Evolutionary conservation across 139 green algal species (phyloP).

Genomic region (Deuterostichococcus epilithicus): DNA sequence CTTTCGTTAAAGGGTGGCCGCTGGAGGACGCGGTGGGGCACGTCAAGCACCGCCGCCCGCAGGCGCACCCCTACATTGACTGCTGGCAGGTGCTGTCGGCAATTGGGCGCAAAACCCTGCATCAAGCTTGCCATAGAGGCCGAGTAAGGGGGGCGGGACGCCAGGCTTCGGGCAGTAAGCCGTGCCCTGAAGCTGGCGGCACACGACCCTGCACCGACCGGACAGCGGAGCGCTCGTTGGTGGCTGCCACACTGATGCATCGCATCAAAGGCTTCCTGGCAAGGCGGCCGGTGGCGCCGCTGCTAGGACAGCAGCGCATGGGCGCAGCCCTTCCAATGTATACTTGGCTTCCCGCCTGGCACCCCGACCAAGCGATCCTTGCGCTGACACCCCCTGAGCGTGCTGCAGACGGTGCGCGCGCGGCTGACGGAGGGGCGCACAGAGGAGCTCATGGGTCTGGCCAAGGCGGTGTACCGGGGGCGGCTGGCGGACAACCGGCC

Average conservation of each 20-base stretch:
- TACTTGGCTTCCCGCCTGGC: too few species aligned
- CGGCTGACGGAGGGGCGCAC: slow-evolving; percentile 20
- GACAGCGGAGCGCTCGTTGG: neutral
- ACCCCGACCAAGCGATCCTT: too few species aligned
- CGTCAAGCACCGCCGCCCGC: slow-evolving; percentile 38
- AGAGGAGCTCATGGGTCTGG: slow-evolving; percentile 23
- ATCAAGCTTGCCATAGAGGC: too few species aligned
- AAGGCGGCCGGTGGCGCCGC: neutral
- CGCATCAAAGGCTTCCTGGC: slow-evolving; percentile 7
- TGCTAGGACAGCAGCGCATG: too few species aligned
- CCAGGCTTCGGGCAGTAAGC: too few species aligned
- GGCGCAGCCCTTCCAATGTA: too few species aligned
- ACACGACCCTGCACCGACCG: too few species aligned
- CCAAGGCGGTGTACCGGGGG: slow-evolving; percentile 11
- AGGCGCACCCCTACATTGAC: slow-evolving; percentile 62
- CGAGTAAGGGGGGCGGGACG: too few species aligned
- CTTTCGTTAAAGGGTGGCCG: slow-evolving; percentile 43
- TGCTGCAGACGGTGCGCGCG: slow-evolving; percentile 17
- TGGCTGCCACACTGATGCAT: neutral
- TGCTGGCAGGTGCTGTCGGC: slow-evolving; percentile 41
- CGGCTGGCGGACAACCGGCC: neutral
- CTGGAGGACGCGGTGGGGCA: slow-evolving; percentile 39
- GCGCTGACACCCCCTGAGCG: too few species aligned
- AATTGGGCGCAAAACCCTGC: neutral
- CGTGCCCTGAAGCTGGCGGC: too few species aligned